Percentiles rank a stretch among this genome's conserved stretches.
phyloP scores from a whole-genome alignment of 768 basidiomycete genomes.

The Pisolithus albus region DNA sequence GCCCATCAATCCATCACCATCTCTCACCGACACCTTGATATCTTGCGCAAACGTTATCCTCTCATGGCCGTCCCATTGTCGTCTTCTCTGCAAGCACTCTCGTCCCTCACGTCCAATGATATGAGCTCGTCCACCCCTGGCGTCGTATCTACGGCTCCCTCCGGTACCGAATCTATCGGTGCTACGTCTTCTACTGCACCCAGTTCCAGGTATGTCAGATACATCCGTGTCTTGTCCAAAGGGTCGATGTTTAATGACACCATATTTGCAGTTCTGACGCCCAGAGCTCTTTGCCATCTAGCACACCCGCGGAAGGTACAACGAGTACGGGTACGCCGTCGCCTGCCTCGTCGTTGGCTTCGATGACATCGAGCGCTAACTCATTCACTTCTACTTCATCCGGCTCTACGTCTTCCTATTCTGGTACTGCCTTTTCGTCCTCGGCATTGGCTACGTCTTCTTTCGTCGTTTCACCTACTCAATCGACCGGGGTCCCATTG shows the following conservation, averaged over 20 bases:
- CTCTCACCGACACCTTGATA: slow-evolving; percentile 12
- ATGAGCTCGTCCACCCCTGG: neutral
- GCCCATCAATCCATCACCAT: slow-evolving; percentile 17
- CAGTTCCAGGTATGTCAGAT: slow-evolving; percentile 7
- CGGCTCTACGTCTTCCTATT: neutral
- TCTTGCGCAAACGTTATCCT: slow-evolving; percentile 9
- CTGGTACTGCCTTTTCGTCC: neutral
- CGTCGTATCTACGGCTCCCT: slow-evolving; percentile 2
- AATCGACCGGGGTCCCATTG: neutral
- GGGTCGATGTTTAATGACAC: slow-evolving; percentile 1
- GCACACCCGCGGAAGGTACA: neutral
- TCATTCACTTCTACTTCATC: neutral
- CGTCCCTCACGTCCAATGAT: neutral
- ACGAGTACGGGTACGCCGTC: slow-evolving; percentile 1
- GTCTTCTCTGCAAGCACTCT: neutral
- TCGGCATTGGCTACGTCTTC: neutral
- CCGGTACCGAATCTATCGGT: neutral
- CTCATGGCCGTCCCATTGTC: neutral
- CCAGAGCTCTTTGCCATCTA: neutral
- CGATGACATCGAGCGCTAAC: neutral
- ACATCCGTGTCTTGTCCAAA: neutral
- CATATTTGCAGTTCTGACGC: slow-evolving; percentile 1
- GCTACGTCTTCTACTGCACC: neutral
- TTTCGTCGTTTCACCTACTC: neutral
- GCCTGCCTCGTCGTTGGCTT: slow-evolving; percentile 1